Evolutionary conservation across 305 asterid species (phyloP).

Genomic region (Plantago coronopus): DNA sequence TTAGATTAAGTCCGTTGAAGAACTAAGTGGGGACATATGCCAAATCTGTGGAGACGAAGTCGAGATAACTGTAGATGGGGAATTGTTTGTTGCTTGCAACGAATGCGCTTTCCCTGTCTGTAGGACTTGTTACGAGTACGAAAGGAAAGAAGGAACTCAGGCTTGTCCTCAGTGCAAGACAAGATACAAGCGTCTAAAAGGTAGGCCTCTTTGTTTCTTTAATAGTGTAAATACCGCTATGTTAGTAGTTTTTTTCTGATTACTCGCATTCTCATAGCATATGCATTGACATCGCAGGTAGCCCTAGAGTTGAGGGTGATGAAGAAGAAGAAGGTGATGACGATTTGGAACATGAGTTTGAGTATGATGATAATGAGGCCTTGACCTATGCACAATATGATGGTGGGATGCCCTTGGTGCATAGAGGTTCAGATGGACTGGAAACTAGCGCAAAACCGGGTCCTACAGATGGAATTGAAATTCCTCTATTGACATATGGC

Average conservation of each 20-base stretch:
- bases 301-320: constrained; percentile 88
- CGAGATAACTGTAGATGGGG: constrained; percentile 59
- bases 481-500: constrained; percentile 71
- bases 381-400: constrained; percentile 25
- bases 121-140: constrained; percentile 75
- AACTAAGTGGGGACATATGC: constrained; percentile 69
- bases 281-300: constrained; percentile 42
- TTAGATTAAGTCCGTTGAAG: constrained; percentile 72
- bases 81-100: constrained; percentile 85
- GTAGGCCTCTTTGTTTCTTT: constrained; percentile 28
- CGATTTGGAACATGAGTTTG: constrained; percentile 81
- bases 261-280: neutral
- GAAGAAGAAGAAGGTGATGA: constrained; percentile 81
- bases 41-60: constrained; percentile 82
- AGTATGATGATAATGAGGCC: constrained; percentile 40
- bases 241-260: no score
- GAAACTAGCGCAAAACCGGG: constrained; percentile 30
- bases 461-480: constrained; percentile 37
- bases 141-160: constrained; percentile 79
- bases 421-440: constrained; percentile 36
- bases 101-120: constrained; percentile 94
- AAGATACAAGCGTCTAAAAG: constrained; percentile 82
- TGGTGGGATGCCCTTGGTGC: constrained; percentile 31
- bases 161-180: constrained; percentile 90
- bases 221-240: neutral